A percentile compares a stretch with the other conserved stretches of the same genome.
Evolutionary conservation across 177 flowering plant genomes (phyloP).

Genomic region (Vitis hybrid): DNA sequence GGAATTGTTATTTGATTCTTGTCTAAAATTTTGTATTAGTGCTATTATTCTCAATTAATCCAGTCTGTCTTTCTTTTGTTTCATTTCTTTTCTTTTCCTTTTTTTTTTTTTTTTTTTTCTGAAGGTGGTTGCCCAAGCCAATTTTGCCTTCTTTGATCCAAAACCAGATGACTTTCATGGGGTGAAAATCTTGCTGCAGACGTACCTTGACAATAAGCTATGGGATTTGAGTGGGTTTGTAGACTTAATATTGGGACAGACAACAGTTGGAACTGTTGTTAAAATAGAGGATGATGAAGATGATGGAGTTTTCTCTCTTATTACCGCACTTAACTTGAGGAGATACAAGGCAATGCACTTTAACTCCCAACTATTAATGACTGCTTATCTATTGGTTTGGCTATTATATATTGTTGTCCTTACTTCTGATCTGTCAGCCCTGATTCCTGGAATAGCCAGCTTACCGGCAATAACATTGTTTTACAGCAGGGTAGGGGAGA

Average conservation of each 20-base stretch:
- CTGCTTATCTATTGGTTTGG: background rate
- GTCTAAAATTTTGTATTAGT: background rate
- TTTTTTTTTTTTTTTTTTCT: background rate
- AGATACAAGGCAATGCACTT: conserved; percentile 66
- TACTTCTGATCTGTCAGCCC: too few relatives aligned
- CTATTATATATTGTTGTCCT: too few relatives aligned
- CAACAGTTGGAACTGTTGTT: conserved; percentile 88
- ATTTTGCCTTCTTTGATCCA: conserved; percentile 91
- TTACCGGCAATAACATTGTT: too few relatives aligned
- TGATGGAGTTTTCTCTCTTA: conserved; percentile 52
- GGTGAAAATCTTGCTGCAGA: conserved; percentile 74
- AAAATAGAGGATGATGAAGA: conserved; percentile 83
- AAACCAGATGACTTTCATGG: conserved; percentile 86
- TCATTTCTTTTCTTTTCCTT: background rate
- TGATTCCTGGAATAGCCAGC: too few relatives aligned
- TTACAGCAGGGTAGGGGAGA: too few relatives aligned
- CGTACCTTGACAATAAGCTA: conserved; percentile 59
- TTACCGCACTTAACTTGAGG: conserved; percentile 69
- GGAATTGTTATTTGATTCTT: background rate
- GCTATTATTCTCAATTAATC: too few relatives aligned
- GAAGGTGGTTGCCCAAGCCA: conserved; percentile 77
- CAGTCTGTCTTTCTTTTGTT: too few relatives aligned
- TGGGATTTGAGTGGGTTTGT: conserved; percentile 94
- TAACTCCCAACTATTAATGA: background rate
- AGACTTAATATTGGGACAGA: conserved; percentile 80